Evolutionary conservation across 2,329 filamentous ascomycete species (phyloP), one percentile per base, ranked within the genome.

Genomic region (Nothophoma quercina): DNA sequence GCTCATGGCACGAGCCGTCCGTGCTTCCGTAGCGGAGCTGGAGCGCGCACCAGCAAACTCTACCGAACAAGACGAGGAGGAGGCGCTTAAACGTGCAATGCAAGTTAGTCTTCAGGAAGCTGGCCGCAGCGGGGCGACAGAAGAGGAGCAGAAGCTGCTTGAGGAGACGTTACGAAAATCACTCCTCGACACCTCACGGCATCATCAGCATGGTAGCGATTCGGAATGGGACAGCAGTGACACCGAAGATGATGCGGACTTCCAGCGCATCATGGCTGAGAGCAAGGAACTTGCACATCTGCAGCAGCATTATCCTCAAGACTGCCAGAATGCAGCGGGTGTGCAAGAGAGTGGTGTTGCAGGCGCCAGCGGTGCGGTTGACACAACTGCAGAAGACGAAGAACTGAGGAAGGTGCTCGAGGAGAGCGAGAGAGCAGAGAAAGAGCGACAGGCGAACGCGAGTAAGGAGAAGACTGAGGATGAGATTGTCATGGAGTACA

Each of bases 401-500:
- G 63, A 64, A 26, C 42, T 73, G 23, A 55, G 58, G 39, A 70
- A 62, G 26, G 69, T 54, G 2, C 52, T 72, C 6, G 61, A 63
- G 19, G 66, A 71, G 41, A 69, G 66, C 33, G 60, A 69, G 48
- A 51, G 49, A 7, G 62, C 56, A 1, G 68, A 68, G 40, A 60
- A 68, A 10, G 73, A 73, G 63, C 72, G 51, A 77, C 83, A 21
- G 73, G 78, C 38, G 73, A 56, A 67, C 53, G 54, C 67, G 54
- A 69, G 64, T 70, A 73, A 70, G 69, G 52, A 79, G 74, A 73
- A 40, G 67, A 84, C 80, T 0, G 88, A 91, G 66, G 88, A 91
- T 68, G 83, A 90, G 50, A 84, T 88, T 55, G 83, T 91, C n/a
- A 72, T 91, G 69, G 88, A 90, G 63, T 91, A 89, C 67, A 81